Evolutionary conservation across 2,329 filamentous ascomycete genomes (phyloP), one percentile per base, ranked within the genome.

Genomic region (Penicillium sp.): DNA sequence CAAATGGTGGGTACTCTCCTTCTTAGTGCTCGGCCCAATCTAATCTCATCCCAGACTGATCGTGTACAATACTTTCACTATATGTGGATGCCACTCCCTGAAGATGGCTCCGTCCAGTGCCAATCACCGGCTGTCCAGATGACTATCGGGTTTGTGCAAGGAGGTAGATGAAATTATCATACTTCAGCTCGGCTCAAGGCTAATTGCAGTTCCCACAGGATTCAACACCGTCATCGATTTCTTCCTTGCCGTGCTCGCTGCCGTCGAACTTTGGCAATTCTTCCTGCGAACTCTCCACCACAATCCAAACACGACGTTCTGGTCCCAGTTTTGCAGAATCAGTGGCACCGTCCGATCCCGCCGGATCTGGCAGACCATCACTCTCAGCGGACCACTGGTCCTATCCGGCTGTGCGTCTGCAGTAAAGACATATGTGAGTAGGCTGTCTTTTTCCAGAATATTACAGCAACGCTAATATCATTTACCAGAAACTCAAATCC

Each of bases 151-250:
- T 73, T 69, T 53, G 70, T 72, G 3, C 71, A 74, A 58, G 71
- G 71, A 51, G 71, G 69, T 67, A 59, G 10, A 36, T 45, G 1
- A 22, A 30, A 37, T 14, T 0, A 30, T 17, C 16, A 19, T 30
- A 26, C 14, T n/a, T n/a, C 12, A 4, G 2, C 16, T 11, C n/a
- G 17, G 1, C 6, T 8, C 6, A 19, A 22, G 8, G 11, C 10
- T 17, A 35, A 14, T 58, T 3, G 46, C 12, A 10, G 3, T 17
- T 26, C 1, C 4, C 6, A 7, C 17, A 72, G 69, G 65, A 1
- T 69, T 74, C 56, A 74, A 74, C 44, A 63, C 68, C 3, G 52
- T 65, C 14, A 70, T 74, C 44, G 72, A 74, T 43, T 69, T 71
- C 41, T 67, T 67, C 12, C 61, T 73, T 6, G 69, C 64, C 0